Percentiles rank a stretch among this genome's conserved stretches.
phyloP scores from a whole-genome alignment of 257 asterid genomes.

The Przewalskia tangutica region DNA sequence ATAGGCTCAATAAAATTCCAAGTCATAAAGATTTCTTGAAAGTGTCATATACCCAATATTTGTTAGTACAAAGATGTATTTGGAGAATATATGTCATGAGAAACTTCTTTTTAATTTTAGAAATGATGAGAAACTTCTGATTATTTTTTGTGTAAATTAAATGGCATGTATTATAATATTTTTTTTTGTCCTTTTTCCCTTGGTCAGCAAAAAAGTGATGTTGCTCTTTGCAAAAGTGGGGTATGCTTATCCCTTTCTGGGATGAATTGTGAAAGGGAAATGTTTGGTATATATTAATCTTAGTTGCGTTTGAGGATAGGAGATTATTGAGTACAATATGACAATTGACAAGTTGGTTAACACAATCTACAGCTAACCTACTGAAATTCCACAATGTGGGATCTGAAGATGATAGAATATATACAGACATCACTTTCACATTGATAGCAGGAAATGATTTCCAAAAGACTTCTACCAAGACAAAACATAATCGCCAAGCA shows the following conservation, averaged over 20 bases:
- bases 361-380: neutral
- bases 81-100: neutral
- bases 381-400: no score
- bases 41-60: neutral
- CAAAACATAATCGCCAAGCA: no score
- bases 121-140: neutral
- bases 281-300: constrained; percentile 3
- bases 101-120: neutral
- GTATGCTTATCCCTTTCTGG: neutral
- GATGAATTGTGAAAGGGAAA: constrained; percentile 3
- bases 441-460: no score
- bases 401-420: no score
- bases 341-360: neutral
- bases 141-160: neutral
- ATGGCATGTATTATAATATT: neutral
- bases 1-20: neutral
- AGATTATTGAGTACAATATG: neutral
- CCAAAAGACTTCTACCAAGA: no score
- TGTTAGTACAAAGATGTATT: neutral
- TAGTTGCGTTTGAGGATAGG: neutral
- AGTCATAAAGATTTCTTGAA: neutral
- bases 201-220: constrained; percentile 8
- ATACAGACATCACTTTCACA: no score
- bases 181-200: neutral
- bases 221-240: neutral